These are phyloP conservation scores for Neurospora africana DNA, from an alignment of 495 filamentous ascomycete species.

Conservation along the genomic window DNA sequence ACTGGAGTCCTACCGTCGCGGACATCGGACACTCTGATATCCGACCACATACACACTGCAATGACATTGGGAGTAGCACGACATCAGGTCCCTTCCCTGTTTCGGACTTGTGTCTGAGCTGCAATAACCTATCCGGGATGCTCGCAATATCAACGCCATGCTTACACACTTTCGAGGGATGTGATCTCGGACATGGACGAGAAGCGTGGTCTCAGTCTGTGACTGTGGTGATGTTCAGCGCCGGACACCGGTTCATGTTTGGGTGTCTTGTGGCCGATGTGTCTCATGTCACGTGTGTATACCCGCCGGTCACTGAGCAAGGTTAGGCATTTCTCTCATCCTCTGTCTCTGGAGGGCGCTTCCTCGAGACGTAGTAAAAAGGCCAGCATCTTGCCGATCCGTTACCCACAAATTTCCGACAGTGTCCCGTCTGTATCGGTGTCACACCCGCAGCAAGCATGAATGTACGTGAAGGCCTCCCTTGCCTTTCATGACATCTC, in stretches of 20 bases:
- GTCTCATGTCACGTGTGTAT: not conserved
- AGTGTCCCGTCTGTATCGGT: not conserved
- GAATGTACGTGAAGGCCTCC: not conserved
- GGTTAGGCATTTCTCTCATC: not conserved
- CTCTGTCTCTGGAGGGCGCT: not conserved
- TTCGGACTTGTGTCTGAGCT: not conserved
- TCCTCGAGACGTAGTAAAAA: not conserved
- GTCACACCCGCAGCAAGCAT: not conserved
- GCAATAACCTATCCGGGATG: not conserved
- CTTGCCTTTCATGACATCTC: not conserved
- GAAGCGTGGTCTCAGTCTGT: not conserved
- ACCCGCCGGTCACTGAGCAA: not conserved
- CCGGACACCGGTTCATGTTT: not conserved
- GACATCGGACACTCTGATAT: not conserved
- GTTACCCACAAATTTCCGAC: not conserved
- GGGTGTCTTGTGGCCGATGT: not conserved
- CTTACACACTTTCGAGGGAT: not conserved
- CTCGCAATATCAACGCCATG: not conserved
- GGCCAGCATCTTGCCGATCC: not conserved
- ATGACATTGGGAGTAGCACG: not conserved
- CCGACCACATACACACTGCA: not conserved
- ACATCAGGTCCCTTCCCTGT: not conserved
- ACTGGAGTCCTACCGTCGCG: not conserved
- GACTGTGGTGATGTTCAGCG: not conserved
- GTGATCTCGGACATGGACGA: not conserved